Percentiles rank a stretch among this genome's conserved stretches.
Conservation (phyloP, 2,329 filamentous ascomycete genomes). For the Exophiala spinifera region DNA sequence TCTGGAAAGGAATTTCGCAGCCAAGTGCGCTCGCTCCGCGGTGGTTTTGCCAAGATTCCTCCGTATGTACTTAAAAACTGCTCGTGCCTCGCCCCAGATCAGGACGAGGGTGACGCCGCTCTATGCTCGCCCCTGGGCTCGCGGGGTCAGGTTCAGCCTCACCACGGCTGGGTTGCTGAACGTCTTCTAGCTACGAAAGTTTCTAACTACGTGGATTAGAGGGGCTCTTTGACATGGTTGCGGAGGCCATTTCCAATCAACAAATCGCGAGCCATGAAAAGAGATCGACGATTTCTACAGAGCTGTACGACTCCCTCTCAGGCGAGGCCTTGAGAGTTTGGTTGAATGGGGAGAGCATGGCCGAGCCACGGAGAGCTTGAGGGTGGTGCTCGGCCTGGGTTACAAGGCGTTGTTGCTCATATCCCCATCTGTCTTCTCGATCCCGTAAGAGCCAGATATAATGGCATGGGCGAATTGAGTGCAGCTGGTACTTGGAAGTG, state of each 20-base stretch:
- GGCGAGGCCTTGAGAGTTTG: neutral
- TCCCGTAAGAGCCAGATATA: neutral
- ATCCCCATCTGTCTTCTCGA: neutral
- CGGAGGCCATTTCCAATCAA: too few species aligned
- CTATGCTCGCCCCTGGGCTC: too few species aligned
- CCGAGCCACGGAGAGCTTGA: neutral
- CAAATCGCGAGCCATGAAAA: too few species aligned
- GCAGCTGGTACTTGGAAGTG: constrained; percentile 1
- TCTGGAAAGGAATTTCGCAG: constrained; percentile 16
- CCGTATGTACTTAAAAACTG: too few species aligned
- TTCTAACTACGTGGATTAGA: too few species aligned
- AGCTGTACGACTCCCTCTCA: too few species aligned
- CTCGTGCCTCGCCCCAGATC: neutral
- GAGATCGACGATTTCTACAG: too few species aligned
- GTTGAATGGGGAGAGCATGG: neutral
- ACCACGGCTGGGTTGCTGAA: too few species aligned
- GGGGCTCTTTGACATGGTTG: too few species aligned
- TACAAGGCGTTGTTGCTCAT: neutral
- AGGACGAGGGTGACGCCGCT: too few species aligned
- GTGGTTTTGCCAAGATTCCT: constrained; percentile 4
- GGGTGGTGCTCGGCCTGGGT: neutral
- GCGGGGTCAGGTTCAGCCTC: too few species aligned
- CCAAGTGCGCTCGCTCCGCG: neutral
- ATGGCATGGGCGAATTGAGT: neutral
- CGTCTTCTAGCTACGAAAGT: too few species aligned